Conservation (phyloP, 371 early-diverging fungal genomes). For the Apophysomyces sp. region DNA sequence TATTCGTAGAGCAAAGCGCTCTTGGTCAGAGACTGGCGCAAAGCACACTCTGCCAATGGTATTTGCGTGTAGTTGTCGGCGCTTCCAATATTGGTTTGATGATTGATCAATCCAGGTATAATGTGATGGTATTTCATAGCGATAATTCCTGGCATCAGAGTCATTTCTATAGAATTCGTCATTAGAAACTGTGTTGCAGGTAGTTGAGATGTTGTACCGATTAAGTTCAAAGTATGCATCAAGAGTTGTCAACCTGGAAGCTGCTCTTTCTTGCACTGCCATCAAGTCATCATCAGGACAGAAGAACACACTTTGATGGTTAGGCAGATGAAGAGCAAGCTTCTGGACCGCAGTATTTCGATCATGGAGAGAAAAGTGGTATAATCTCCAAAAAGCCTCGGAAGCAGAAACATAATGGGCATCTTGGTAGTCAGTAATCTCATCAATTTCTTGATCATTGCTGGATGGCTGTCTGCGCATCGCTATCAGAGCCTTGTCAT, state of each 20-base stretch:
- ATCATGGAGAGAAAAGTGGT: slow-evolving; percentile 17
- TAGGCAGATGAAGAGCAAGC: slow-evolving; percentile 18
- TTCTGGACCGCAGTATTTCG: slow-evolving; percentile 11
- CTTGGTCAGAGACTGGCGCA: not conserved
- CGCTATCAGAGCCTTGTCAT: slow-evolving; percentile 12
- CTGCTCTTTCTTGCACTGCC: slow-evolving; percentile 2
- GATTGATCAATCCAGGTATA: no score
- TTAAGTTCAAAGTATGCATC: slow-evolving; percentile 21
- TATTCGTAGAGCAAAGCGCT: not conserved
- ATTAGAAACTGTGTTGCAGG: not conserved
- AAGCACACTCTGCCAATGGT: not conserved
- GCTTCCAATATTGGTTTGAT: not conserved
- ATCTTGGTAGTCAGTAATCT: slow-evolving; percentile 17
- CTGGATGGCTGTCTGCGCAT: not conserved
- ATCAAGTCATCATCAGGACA: slow-evolving; percentile 5
- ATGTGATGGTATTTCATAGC: not conserved
- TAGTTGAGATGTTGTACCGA: not conserved
- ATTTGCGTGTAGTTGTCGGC: no score
- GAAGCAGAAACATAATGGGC: slow-evolving; percentile 32
- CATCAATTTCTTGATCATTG: slow-evolving; percentile 8
- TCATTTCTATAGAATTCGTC: not conserved
- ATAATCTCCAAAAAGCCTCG: slow-evolving; percentile 26
- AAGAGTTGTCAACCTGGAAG: slow-evolving; percentile 3
- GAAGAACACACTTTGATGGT: slow-evolving; percentile 15
- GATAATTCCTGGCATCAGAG: not conserved